Conservation (phyloP, 2,329 filamentous ascomycete species). For the Aspergillus oerlinghausenensis region DNA sequence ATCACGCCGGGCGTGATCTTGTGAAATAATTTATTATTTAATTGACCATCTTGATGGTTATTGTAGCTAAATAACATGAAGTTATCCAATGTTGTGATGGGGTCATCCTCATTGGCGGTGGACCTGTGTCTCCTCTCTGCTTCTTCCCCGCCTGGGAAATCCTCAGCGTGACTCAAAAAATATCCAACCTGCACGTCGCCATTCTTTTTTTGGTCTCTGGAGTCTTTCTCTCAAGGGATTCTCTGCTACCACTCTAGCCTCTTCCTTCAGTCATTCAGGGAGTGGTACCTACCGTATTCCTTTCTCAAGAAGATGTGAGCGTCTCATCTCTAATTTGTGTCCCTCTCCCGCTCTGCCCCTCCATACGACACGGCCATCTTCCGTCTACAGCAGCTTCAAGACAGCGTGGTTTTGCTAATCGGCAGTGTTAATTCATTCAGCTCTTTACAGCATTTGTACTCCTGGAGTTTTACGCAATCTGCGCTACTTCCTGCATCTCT, state of each 20-base stretch:
- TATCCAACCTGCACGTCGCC: not conserved
- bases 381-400: not conserved
- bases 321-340: not conserved
- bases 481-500: not conserved
- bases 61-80: not conserved
- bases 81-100: not conserved
- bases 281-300: not conserved
- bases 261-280: not conserved
- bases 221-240: not conserved
- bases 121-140: not conserved
- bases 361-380: not conserved
- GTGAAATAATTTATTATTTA: not conserved
- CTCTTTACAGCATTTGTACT: not conserved
- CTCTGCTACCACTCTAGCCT: not conserved
- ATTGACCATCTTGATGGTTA: not conserved
- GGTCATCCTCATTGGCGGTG: not conserved
- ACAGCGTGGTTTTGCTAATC: not conserved
- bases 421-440: not conserved
- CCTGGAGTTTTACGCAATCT: not conserved
- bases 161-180: slow-evolving; percentile 3
- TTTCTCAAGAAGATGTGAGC: not conserved
- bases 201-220: not conserved
- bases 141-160: not conserved
- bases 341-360: not conserved
- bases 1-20: not conserved